phyloP scores from a whole-genome alignment of 306 rosid species.

The Delonix regia region DNA sequence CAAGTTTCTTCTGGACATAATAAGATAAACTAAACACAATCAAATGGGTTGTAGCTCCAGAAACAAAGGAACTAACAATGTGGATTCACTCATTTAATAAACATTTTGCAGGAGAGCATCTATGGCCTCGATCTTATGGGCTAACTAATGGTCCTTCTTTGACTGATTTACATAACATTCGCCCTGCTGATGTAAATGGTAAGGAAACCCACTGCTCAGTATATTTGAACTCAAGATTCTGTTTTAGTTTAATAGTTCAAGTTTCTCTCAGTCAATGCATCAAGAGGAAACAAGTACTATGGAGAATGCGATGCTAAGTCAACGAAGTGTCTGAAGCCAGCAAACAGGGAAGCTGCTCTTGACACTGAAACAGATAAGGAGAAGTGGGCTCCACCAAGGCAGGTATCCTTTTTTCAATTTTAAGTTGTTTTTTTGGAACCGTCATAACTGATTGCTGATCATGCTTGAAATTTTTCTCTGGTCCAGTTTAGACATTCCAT shows the following conservation, averaged over 20 bases:
- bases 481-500: background rate
- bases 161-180: constrained; percentile 77
- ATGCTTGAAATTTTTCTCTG: background rate
- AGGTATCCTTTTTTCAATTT: constrained; percentile 40
- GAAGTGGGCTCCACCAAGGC: constrained; percentile 73
- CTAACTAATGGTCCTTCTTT: constrained; percentile 57
- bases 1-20: background rate
- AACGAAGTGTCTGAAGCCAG: constrained; percentile 67
- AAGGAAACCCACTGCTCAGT: constrained; percentile 30
- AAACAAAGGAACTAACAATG: background rate
- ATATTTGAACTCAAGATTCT: constrained; percentile 11
- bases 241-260: constrained; percentile 33
- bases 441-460: background rate
- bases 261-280: constrained; percentile 63
- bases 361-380: constrained; percentile 78
- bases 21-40: background rate
- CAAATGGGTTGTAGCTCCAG: background rate
- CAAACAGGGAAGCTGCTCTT: constrained; percentile 70
- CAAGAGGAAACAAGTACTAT: constrained; percentile 77
- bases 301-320: constrained; percentile 61
- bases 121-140: constrained; percentile 87
- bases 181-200: constrained; percentile 76
- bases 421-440: background rate
- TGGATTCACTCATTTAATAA: constrained; percentile 16
- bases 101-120: constrained; percentile 64